Percentiles rank a stretch among this genome's conserved stretches.
Conservation (phyloP, 257 asterid species). For the Fraxinus anomala region DNA sequence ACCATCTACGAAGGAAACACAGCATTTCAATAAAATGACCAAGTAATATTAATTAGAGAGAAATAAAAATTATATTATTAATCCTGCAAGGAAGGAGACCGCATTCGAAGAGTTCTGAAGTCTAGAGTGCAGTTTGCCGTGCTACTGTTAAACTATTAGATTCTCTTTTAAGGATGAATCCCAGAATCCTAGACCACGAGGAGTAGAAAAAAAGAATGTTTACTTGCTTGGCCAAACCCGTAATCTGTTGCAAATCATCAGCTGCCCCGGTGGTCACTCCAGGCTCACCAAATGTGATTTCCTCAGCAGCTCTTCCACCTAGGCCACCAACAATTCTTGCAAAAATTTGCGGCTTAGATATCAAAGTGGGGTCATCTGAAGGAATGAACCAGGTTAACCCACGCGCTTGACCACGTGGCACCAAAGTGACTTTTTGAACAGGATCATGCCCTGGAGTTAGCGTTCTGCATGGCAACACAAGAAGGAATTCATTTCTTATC, state of each 20-base stretch:
- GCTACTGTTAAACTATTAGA: background rate
- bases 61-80: no score
- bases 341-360: constrained; percentile 32
- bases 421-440: no score
- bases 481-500: no score
- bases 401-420: constrained; percentile 78
- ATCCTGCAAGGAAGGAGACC: no score
- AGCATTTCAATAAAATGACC: background rate
- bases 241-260: constrained; percentile 88
- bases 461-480: no score
- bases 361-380: constrained; percentile 87
- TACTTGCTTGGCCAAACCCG: constrained; percentile 95
- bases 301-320: constrained; percentile 95
- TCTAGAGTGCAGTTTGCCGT: background rate
- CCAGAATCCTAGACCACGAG: constrained; percentile 2
- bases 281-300: constrained; percentile 86
- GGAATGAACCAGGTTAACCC: constrained; percentile 99
- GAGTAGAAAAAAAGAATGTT: background rate
- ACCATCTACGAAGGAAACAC: constrained; percentile 61
- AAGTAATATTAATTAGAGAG: no score
- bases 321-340: constrained; percentile 98
- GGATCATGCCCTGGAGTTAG: no score
- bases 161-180: constrained; percentile 29
- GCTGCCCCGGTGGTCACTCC: constrained; percentile 98
- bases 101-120: background rate